Percentiles rank a stretch among this genome's conserved stretches.
Conservation (phyloP, 129 eudicot genomes). For the Tanacetum coccineum region DNA sequence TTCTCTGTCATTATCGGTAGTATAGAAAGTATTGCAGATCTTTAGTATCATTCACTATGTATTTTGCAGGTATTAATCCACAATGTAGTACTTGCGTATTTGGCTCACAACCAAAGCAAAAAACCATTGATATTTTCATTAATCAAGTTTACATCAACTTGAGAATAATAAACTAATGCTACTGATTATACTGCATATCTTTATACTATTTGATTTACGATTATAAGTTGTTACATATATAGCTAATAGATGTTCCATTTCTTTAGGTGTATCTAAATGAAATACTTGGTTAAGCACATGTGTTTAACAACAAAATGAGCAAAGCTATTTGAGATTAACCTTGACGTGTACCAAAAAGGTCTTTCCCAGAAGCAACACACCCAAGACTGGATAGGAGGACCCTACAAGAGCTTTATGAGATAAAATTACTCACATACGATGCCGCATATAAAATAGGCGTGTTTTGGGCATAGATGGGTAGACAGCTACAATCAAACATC, state of each 20-base stretch:
- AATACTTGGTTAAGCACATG: neutral
- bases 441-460: neutral
- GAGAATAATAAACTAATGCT: neutral
- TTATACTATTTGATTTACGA: too few species aligned
- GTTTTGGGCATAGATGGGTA: neutral
- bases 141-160: neutral
- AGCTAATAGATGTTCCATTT: neutral
- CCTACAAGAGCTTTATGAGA: too few species aligned
- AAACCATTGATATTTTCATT: neutral
- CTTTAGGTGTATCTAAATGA: neutral
- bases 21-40: too few species aligned
- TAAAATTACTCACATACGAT: neutral
- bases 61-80: too few species aligned
- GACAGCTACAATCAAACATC: constrained; percentile 8
- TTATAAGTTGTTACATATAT: neutral
- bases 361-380: too few species aligned
- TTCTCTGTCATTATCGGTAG: too few species aligned
- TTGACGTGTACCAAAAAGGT: too few species aligned
- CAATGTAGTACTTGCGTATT: neutral
- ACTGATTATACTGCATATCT: neutral
- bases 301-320: too few species aligned
- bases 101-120: neutral
- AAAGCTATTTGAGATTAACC: too few species aligned
- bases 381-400: too few species aligned
- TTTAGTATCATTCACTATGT: too few species aligned